Conservation (phyloP, 306 rosid species). For the Trifolium fragiferum region DNA sequence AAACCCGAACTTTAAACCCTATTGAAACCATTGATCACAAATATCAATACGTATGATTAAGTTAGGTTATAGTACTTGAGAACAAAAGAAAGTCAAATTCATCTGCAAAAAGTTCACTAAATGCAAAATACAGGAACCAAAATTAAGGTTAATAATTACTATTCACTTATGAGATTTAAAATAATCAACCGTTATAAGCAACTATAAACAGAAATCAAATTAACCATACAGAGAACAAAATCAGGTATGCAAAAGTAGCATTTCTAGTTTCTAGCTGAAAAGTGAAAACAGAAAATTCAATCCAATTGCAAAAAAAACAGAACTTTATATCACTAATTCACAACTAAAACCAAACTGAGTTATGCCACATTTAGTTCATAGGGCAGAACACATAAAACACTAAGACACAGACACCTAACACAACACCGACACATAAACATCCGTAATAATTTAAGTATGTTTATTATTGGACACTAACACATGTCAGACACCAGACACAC, state of each 20-base stretch:
- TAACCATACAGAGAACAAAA: neutral
- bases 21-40: conserved; percentile 11
- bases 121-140: neutral
- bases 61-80: neutral
- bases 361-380: neutral
- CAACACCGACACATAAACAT: neutral
- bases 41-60: neutral
- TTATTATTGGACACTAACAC: neutral
- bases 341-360: neutral
- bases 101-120: neutral
- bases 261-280: conserved; percentile 13
- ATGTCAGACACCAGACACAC: neutral
- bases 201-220: neutral
- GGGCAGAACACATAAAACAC: neutral
- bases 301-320: neutral
- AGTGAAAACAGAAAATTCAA: conserved; percentile 24
- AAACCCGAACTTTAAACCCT: too few species aligned
- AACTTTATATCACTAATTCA: conserved; percentile 23
- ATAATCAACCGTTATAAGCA: conserved; percentile 17
- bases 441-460: too few species aligned
- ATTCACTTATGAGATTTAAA: neutral
- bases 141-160: neutral
- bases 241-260: neutral
- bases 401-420: neutral
- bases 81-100: conserved; percentile 5